A percentile compares a stretch with the other conserved stretches of the same genome.
Conservation (phyloP, 495 filamentous ascomycete genomes). For the Darksidea phi region DNA sequence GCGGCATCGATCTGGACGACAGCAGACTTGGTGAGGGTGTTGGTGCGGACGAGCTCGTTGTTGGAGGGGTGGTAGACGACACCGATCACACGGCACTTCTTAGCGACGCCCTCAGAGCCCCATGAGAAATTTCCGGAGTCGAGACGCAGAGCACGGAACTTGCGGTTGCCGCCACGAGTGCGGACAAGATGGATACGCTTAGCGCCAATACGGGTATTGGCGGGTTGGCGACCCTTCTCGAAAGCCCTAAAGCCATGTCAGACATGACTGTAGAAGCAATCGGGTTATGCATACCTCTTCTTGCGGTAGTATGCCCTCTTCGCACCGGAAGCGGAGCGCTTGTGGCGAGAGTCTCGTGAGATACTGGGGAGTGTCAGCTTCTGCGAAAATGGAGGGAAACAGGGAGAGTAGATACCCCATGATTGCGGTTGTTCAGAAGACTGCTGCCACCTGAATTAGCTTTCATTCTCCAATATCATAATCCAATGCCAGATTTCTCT, state of each 20-base stretch:
- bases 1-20: slow-evolving; percentile 98
- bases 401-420: slow-evolving; percentile 63
- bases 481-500: background rate
- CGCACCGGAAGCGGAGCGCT: slow-evolving; percentile 95
- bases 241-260: slow-evolving; percentile 69
- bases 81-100: slow-evolving; percentile 97
- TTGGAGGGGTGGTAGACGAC: slow-evolving; percentile 99
- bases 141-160: slow-evolving; percentile 98
- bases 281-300: slow-evolving; percentile 66
- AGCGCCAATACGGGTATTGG: slow-evolving; percentile 96
- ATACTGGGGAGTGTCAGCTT: slow-evolving; percentile 57
- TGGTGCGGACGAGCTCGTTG: slow-evolving; percentile 99
- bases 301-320: slow-evolving; percentile 93
- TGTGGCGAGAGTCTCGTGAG: slow-evolving; percentile 98
- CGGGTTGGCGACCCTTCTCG: slow-evolving; percentile 98
- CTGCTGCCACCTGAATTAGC: slow-evolving; percentile 39
- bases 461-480: background rate
- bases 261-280: slow-evolving; percentile 40
- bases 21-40: slow-evolving; percentile 98
- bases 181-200: slow-evolving; percentile 99
- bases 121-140: slow-evolving; percentile 99
- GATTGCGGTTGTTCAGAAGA: slow-evolving; percentile 63
- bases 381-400: background rate
- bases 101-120: slow-evolving; percentile 94
- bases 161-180: slow-evolving; percentile 97